Base-by-base conservation (phyloP, 2,329 filamentous ascomycete species). In the Botrytis aclada region DNA sequence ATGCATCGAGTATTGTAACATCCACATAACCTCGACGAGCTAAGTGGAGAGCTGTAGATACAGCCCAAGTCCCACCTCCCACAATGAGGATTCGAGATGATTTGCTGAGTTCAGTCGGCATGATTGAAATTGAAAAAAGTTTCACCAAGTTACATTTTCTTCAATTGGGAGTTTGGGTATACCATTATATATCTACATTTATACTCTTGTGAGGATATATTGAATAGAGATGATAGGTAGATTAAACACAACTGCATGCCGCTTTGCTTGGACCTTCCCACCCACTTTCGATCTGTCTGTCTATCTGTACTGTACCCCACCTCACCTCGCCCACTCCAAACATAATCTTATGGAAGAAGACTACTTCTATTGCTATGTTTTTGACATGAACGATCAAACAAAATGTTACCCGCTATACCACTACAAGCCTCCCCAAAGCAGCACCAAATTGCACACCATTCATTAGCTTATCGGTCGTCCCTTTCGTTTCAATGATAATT, bases 1-100 rank as follows among this genome's bases (percentile, higher is more conserved):
- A 84, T 74, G 82, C 82, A 76, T 88, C 86, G 47, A 88, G 81
- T 18, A 88, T 82, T 14, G 82, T 86, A 39, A 87, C 80, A 73
- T 84, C 81, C 9, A 32, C 80, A 77, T 86, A 88, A 5, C 85
- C 86, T 18, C 83, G 77, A 65, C 80, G 79, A 12, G 82, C 82
- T 8, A 86, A 81, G 75, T 84, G 83, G 41, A 85, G 76, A 1
- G 84, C 84, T 12, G 83, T 85, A 72, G 81, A 81, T 74, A 84
- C 79, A 62, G 84, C 83, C 74, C 83, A 84, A 69, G 83, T 81
- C 47, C 83, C 83, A 3, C 81, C 83, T 25, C 84, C 84, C 20
- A 85, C 77, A 51, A 85, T 82, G 60, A 83, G 74, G 61, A 85
- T 83, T 47, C 43, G 69, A 56, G 69, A 71, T 25, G 69, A 65